These are phyloP conservation scores for Ustilago shanxiensis DNA, from an alignment of 1,284 basidiomycete species.

Conservation along the genomic window DNA sequence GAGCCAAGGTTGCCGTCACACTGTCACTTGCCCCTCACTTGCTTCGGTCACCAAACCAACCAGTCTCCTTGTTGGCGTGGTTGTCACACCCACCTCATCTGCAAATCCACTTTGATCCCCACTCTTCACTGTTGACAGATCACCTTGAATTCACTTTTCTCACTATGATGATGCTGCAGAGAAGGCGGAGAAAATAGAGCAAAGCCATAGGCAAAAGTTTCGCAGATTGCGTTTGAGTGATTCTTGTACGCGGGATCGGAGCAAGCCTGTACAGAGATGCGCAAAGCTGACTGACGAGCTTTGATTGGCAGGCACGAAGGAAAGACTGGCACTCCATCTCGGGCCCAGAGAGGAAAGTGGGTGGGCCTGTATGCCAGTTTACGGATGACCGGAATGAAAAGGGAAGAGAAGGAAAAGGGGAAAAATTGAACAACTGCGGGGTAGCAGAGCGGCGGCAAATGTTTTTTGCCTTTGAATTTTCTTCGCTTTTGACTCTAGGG, in stretches of 20 bases:
- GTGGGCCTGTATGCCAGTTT: not conserved
- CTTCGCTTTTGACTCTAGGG: not conserved
- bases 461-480: slow-evolving; percentile 1
- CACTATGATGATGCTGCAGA: too few relatives aligned
- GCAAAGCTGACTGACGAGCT: slow-evolving; percentile 1
- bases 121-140: not conserved
- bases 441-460: slow-evolving; percentile 7
- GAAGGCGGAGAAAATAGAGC: too few relatives aligned
- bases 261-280: slow-evolving; percentile 2
- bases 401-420: not conserved
- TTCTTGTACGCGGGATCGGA: not conserved
- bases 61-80: not conserved
- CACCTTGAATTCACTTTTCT: too few relatives aligned
- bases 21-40: not conserved
- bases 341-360: not conserved
- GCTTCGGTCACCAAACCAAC: slow-evolving; percentile 3
- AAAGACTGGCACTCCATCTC: not conserved
- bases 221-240: not conserved
- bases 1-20: not conserved
- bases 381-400: slow-evolving; percentile 7
- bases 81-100: not conserved
- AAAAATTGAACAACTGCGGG: not conserved
- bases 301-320: slow-evolving; percentile 5
- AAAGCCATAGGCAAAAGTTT: not conserved
- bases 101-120: not conserved